phyloP scores from a whole-genome alignment of 1,139 yeast species.

The Saccharomycopsis crataegensis region DNA sequence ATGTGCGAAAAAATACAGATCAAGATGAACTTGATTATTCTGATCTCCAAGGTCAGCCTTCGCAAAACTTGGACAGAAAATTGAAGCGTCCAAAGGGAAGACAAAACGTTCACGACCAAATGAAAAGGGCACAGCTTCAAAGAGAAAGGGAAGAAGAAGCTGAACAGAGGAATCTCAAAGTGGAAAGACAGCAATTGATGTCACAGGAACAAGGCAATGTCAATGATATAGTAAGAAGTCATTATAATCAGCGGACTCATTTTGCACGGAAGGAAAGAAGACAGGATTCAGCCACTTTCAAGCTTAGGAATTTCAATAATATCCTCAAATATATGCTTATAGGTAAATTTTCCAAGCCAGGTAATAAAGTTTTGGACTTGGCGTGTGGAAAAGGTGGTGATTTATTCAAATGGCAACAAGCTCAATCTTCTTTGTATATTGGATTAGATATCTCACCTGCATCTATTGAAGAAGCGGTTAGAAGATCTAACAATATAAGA shows the following conservation, averaged over 20 bases:
- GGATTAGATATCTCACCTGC: constrained; percentile 92
- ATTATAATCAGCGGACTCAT: constrained; percentile 79
- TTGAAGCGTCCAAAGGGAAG: constrained; percentile 27
- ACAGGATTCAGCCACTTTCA: constrained; percentile 74
- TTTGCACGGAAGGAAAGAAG: constrained; percentile 60
- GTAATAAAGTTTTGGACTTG: constrained; percentile 63
- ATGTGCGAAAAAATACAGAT: background rate
- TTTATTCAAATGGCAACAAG: constrained; percentile 77
- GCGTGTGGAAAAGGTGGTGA: constrained; percentile 99
- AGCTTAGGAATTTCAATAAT: constrained; percentile 82
- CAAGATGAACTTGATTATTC: background rate
- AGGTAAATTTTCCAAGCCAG: constrained; percentile 50
- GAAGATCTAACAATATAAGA: constrained; percentile 54
- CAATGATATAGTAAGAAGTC: constrained; percentile 63
- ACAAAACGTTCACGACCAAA: constrained; percentile 24
- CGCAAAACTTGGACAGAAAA: constrained; percentile 13
- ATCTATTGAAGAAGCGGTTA: constrained; percentile 76
- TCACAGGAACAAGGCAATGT: constrained; percentile 27
- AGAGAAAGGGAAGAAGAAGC: constrained; percentile 29
- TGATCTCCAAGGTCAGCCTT: background rate
- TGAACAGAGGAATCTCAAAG: constrained; percentile 25
- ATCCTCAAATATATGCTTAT: constrained; percentile 85
- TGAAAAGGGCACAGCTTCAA: constrained; percentile 23
- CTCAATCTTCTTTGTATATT: constrained; percentile 65
- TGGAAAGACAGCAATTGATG: constrained; percentile 22